phyloP scores from a whole-genome alignment of 2,329 filamentous ascomycete species.

The Sporothrix dimorphospora region DNA sequence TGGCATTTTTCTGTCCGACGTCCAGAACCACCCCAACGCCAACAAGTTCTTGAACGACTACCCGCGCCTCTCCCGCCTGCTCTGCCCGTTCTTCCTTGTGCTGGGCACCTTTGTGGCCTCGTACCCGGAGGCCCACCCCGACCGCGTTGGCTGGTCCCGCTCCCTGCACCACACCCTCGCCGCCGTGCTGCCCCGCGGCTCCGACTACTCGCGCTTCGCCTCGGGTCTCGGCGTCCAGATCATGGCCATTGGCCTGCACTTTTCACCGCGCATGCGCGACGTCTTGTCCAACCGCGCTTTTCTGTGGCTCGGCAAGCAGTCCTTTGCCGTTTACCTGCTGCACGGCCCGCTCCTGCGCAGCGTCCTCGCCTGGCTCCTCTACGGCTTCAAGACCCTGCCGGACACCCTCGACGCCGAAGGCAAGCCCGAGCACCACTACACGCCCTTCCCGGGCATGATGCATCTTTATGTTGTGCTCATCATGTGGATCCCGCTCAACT shows the following conservation, averaged over 20 bases:
- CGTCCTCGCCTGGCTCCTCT: slow-evolving; percentile 63
- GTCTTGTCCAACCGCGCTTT: slow-evolving; percentile 58
- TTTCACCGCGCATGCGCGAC: slow-evolving; percentile 55
- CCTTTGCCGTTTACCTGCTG: slow-evolving; percentile 66
- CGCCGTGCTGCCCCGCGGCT: slow-evolving; percentile 50
- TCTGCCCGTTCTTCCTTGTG: slow-evolving; percentile 55
- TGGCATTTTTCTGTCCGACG: slow-evolving; percentile 64
- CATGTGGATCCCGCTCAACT: slow-evolving; percentile 53
- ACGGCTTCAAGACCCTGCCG: slow-evolving; percentile 47
- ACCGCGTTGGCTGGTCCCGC: slow-evolving; percentile 59
- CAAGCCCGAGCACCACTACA: slow-evolving; percentile 33
- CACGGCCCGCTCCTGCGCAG: slow-evolving; percentile 64
- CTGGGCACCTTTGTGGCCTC: slow-evolving; percentile 61
- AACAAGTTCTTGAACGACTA: slow-evolving; percentile 52
- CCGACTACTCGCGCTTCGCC: slow-evolving; percentile 50
- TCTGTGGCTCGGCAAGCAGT: slow-evolving; percentile 65
- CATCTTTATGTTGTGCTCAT: slow-evolving; percentile 46
- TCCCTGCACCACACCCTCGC: slow-evolving; percentile 48
- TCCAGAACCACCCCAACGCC: slow-evolving; percentile 56
- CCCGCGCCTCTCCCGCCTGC: slow-evolving; percentile 47
- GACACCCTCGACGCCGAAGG: slow-evolving; percentile 44
- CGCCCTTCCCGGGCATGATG: slow-evolving; percentile 41
- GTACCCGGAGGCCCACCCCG: slow-evolving; percentile 59
- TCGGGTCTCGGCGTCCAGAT: slow-evolving; percentile 46
- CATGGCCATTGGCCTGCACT: slow-evolving; percentile 55